Evolutionary conservation across 192 early-diverging fungal genomes (phyloP), one percentile per base, ranked within the genome.

Genomic region (Coemansia sp.): DNA sequence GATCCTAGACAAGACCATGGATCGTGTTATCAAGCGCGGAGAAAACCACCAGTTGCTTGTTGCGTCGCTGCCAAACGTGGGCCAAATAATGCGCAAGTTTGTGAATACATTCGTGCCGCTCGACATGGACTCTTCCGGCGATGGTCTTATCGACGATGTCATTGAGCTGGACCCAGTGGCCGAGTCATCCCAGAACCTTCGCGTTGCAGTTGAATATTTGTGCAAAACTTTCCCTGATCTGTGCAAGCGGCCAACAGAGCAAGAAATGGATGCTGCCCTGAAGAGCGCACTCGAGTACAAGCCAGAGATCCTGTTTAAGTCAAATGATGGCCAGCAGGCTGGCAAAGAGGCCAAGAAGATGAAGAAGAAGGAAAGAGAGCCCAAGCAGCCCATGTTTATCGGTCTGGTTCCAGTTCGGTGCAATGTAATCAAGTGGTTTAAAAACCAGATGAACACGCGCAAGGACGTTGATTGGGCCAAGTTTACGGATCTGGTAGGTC

Each of bases 41-140:
- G 89, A 92, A 38, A 84, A 89, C 58, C 95, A 97, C 65, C 93
- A 94, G 80, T 81, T 77, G 7, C 71, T 96, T 48, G 95, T 89
- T 0, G 92, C 95, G 0, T 58, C 84, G 38, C 85, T 86, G 7
- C 83, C 77, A 0, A 80, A 88, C 0, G 92, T 82, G 67, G 71
- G 83, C n/a, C 16, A 49, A 17, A 67, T 93, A 12, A 89, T 94
- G 54, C 65, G 77, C 16, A 55, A 25, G 28, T 91, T 92, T 69
- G 61, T 90, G 3, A 40, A 49, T 5, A 36, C 49, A 1, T 83
- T 91, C 52, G 61, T 83, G 30, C 83, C 87, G 12, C 31, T 92
- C 0, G 84, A 93, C 60, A 69, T 73, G 3, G 77, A 83, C 29
- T 60, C 76, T 5, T 68, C 62, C 5, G 74, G 77, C 0, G 91